Conservation (phyloP, 1,284 basidiomycete genomes). For the Peniophora sp. region DNA sequence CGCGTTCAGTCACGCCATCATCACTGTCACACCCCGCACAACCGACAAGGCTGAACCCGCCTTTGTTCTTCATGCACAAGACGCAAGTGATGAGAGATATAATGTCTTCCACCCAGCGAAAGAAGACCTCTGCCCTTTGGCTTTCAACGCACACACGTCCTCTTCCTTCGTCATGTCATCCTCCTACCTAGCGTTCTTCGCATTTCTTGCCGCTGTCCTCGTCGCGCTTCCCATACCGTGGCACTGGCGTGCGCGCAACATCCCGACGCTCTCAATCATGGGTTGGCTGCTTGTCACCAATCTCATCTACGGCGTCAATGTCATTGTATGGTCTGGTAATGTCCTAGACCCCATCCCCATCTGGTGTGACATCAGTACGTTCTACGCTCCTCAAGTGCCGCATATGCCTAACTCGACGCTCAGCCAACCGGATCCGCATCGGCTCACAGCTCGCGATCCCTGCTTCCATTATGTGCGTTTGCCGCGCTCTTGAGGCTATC, state of each 20-base stretch:
- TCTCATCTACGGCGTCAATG: slow-evolving; percentile 28
- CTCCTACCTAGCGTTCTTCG: too few species aligned
- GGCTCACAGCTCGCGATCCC: slow-evolving; percentile 26
- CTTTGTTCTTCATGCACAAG: too few species aligned
- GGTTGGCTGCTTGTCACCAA: slow-evolving; percentile 29
- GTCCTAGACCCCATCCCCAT: slow-evolving; percentile 20
- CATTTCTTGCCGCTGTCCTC: too few species aligned
- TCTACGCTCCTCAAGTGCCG: not conserved
- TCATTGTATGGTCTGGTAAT: slow-evolving; percentile 31
- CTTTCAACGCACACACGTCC: too few species aligned
- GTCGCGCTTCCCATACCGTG: slow-evolving; percentile 19
- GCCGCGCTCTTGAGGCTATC: slow-evolving; percentile 14
- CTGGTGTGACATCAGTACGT: slow-evolving; percentile 43
- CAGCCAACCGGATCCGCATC: slow-evolving; percentile 28
- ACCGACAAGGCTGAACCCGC: too few species aligned
- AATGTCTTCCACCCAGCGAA: too few species aligned
- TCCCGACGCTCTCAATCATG: slow-evolving; percentile 31
- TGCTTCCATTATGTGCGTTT: slow-evolving; percentile 25
- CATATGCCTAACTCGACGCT: not conserved
- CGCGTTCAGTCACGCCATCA: too few species aligned
- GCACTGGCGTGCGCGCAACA: slow-evolving; percentile 29
- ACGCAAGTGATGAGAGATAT: too few species aligned
- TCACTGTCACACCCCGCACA: too few species aligned
- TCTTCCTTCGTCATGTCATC: too few species aligned
- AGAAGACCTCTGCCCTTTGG: too few species aligned